These are phyloP conservation scores for Tricholoma hemisulphureum DNA, from an alignment of 768 basidiomycete genomes.

Conservation along the genomic window DNA sequence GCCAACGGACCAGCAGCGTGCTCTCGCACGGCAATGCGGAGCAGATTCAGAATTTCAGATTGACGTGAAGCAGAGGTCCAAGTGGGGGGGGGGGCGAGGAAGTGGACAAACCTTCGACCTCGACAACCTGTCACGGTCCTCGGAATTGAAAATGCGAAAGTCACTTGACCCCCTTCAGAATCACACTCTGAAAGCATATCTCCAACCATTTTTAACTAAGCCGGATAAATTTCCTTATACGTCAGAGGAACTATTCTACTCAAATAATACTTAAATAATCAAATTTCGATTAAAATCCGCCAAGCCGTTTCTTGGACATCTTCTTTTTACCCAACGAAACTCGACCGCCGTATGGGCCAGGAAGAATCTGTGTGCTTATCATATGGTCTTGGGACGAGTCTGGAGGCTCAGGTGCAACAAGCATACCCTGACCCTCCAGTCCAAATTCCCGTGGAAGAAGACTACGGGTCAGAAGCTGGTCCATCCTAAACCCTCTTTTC, in stretches of 20 bases:
- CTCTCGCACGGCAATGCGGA: constrained; percentile 50
- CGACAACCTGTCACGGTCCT: background rate
- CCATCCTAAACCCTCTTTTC: background rate
- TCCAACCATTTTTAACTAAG: too few relatives aligned
- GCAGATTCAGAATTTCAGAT: constrained; percentile 15
- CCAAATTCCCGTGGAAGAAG: constrained; percentile 5
- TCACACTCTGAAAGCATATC: background rate
- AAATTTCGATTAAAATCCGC: constrained; percentile 78
- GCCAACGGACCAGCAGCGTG: constrained; percentile 73
- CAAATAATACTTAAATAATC: too few relatives aligned
- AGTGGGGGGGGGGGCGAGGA: constrained; percentile 3
- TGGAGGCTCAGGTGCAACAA: background rate
- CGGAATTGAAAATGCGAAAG: constrained; percentile 25
- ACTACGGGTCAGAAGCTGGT: constrained; percentile 16
- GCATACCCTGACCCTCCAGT: background rate
- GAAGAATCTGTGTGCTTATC: constrained; percentile 67
- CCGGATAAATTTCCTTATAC: too few relatives aligned
- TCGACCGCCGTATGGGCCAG: constrained; percentile 71
- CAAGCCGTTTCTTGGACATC: constrained; percentile 61
- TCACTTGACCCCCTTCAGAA: constrained; percentile 32
- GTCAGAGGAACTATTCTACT: too few relatives aligned
- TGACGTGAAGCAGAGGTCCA: constrained; percentile 10
- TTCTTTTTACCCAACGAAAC: constrained; percentile 52
- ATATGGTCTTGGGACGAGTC: constrained; percentile 42
- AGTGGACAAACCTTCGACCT: constrained; percentile 3